phyloP scores from a whole-genome alignment of 805 yeast genomes.

The Pichia paraexigua region DNA sequence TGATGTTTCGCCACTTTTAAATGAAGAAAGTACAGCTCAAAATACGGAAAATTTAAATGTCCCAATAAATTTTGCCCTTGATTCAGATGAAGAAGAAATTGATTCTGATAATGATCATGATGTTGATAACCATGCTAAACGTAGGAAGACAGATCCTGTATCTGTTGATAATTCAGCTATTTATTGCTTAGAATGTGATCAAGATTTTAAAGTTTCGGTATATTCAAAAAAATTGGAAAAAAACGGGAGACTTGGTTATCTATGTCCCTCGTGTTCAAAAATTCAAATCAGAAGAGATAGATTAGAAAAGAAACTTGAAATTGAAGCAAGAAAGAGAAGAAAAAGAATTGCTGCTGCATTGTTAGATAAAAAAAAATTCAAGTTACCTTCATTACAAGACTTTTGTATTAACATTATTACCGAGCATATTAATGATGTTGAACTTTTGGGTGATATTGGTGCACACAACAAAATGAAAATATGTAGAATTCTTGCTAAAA shows the following conservation, averaged over 20 bases:
- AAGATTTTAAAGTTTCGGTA: constrained; percentile 53
- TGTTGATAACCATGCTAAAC: constrained; percentile 11
- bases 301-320: constrained; percentile 42
- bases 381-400: constrained; percentile 71
- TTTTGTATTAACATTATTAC: constrained; percentile 65
- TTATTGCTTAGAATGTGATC: constrained; percentile 55
- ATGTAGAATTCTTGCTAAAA: constrained; percentile 68
- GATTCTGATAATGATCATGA: constrained; percentile 13
- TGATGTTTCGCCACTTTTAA: constrained; percentile 9
- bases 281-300: constrained; percentile 35
- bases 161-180: constrained; percentile 21
- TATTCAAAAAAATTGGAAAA: constrained; percentile 46
- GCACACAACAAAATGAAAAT: constrained; percentile 60
- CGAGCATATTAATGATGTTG: constrained; percentile 62
- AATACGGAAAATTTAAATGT: constrained; percentile 20
- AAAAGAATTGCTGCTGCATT: constrained; percentile 80
- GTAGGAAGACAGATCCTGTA: constrained; percentile 15
- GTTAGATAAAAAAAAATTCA: constrained; percentile 58
- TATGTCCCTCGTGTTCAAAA: constrained; percentile 57
- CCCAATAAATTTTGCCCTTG: constrained; percentile 2
- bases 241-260: constrained; percentile 49
- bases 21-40: constrained; percentile 7
- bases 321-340: constrained; percentile 62
- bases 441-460: constrained; percentile 76
- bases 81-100: constrained; percentile 12